phyloP scores from a whole-genome alignment of 2,329 filamentous ascomycete species.

The Domatiomyces catenatus region DNA sequence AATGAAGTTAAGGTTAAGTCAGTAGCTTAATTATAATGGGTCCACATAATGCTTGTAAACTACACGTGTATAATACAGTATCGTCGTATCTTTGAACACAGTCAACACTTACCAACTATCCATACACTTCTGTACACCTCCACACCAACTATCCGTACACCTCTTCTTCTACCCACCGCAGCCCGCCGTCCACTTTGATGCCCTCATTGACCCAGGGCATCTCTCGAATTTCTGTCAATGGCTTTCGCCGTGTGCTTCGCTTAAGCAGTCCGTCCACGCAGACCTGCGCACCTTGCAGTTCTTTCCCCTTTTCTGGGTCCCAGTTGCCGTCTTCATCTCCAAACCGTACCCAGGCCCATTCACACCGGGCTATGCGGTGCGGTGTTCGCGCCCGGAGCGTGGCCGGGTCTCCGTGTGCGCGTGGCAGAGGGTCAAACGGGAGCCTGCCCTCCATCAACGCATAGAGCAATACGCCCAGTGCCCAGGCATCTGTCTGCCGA shows the following conservation, averaged over 20 bases:
- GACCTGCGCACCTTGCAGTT: slow-evolving; percentile 58
- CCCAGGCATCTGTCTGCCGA: slow-evolving; percentile 84
- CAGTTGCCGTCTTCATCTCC: slow-evolving; percentile 76
- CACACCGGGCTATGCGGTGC: slow-evolving; percentile 86
- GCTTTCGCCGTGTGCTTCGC: slow-evolving; percentile 64
- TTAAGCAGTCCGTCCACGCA: slow-evolving; percentile 75
- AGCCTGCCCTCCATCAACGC: slow-evolving; percentile 83
- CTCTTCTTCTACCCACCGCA: slow-evolving; percentile 33
- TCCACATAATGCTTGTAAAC: too few relatives aligned
- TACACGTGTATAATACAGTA: background rate
- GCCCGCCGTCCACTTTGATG: slow-evolving; percentile 48
- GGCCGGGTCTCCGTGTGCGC: slow-evolving; percentile 54
- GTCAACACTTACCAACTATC: background rate
- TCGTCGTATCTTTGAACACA: background rate
- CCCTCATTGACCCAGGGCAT: slow-evolving; percentile 63
- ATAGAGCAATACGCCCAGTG: slow-evolving; percentile 81
- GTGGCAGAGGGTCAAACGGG: slow-evolving; percentile 80
- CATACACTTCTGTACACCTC: background rate
- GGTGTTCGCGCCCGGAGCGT: slow-evolving; percentile 68
- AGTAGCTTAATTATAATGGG: background rate
- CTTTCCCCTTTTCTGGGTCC: slow-evolving; percentile 51
- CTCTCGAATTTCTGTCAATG: slow-evolving; percentile 55
- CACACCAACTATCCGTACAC: background rate
- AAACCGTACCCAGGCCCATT: slow-evolving; percentile 88
- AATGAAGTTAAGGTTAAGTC: too few relatives aligned